Base-by-base conservation (phyloP, 371 early-diverging fungal species). In the Mucor circinelloides region DNA sequence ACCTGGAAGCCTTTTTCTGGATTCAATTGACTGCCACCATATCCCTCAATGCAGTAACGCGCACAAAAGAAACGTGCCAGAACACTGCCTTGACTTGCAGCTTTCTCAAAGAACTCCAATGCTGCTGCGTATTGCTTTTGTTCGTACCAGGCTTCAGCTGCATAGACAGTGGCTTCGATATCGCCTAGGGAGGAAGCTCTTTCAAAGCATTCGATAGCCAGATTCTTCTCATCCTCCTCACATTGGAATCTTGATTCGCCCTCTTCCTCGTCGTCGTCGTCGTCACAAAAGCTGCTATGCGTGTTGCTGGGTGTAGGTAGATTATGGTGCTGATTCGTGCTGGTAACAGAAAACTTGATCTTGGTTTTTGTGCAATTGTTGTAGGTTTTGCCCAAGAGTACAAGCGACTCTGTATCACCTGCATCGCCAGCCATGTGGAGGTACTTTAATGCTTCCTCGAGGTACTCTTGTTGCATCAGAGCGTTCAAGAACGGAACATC, bases 91-190 rank as follows among this genome's bases (percentile, higher is more conserved):
- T 74, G 73, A 25, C 65, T 50, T 21, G 80, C 78, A 36, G 83
- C 83, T 25, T 71, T 77, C 55, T 80, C 70, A 60, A 75, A 83
- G 21, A 64, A 73, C 19, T 77, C 79, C 4, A 80, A 54, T 17
- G 83, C 83, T n/a, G 77, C 77, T 10, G 77, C 74, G 63, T 78
- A 83, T 31, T 83, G 77, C 40, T 79, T 68, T 60, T 79, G 79
- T 30, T 77, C 73, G 68, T 83, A 76, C 80, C 80, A 84, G 8
- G 78, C 60, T 63, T 80, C 71, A 13, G 76, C 85, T 25, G 81
- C 78, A 13, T 77, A 67, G 8, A 78, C 77, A 57, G 80, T 80
- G 6, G 79, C 79, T 59, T 82, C 73, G 28, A 80, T 61, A 58
- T 76, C 71, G 15, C 80, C 81, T 15, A 74, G 25, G 2, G 31